phyloP scores from a whole-genome alignment of 2,329 filamentous ascomycete genomes.

The Sclerotiophoma versabilis region DNA sequence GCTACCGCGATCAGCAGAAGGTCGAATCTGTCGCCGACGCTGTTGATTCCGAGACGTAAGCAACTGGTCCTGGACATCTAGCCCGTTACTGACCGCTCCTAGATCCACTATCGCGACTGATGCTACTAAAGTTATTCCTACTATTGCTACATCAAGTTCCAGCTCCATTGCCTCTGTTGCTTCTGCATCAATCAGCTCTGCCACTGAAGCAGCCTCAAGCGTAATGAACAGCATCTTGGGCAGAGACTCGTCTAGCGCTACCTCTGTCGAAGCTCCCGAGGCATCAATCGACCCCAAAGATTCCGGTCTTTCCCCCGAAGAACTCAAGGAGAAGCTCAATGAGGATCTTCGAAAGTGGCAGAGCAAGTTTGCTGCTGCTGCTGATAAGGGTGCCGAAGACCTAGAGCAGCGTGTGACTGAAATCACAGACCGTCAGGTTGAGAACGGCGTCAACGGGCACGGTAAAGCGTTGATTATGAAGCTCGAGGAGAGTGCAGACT shows the following conservation, averaged over 20 bases:
- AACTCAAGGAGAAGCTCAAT: slow-evolving; percentile 68
- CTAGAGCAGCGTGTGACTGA: slow-evolving; percentile 69
- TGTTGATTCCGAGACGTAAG: slow-evolving; percentile 51
- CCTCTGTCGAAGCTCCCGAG: slow-evolving; percentile 25
- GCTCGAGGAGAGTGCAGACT: slow-evolving; percentile 71
- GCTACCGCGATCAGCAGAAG: slow-evolving; percentile 72
- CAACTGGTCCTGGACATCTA: background rate
- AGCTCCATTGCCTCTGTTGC: slow-evolving; percentile 26
- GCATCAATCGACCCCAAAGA: slow-evolving; percentile 26
- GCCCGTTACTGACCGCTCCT: background rate
- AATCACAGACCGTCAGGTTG: slow-evolving; percentile 75
- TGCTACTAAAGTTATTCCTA: slow-evolving; percentile 27
- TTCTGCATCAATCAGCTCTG: slow-evolving; percentile 28
- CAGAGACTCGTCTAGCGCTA: slow-evolving; percentile 31
- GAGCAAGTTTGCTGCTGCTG: slow-evolving; percentile 82
- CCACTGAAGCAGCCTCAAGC: slow-evolving; percentile 37
- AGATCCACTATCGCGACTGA: slow-evolving; percentile 24
- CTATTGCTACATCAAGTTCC: slow-evolving; percentile 21
- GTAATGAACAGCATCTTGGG: slow-evolving; percentile 42
- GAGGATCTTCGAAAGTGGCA: slow-evolving; percentile 87
- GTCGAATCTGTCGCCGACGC: slow-evolving; percentile 66
- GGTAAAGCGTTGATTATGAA: slow-evolving; percentile 72
- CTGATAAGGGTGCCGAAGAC: slow-evolving; percentile 80
- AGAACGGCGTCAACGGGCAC: slow-evolving; percentile 68
- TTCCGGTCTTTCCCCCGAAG: slow-evolving; percentile 42